These are phyloP conservation scores for Clausena lansium DNA, from an alignment of 345 rosid species.

Conservation along the genomic window DNA sequence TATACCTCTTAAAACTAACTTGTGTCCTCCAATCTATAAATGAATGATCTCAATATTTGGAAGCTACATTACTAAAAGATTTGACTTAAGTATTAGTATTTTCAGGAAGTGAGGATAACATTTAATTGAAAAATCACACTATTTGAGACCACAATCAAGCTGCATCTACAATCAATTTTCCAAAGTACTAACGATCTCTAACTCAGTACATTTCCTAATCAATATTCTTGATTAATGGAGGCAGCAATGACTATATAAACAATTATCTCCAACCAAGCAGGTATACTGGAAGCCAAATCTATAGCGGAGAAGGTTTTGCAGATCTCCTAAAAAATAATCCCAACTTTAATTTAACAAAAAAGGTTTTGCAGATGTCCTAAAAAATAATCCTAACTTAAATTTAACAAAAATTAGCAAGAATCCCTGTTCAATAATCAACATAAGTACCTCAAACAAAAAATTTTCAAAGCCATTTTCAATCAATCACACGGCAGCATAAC, in stretches of 20 bases:
- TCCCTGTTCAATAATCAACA: too few relatives aligned
- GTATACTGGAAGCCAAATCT: constrained; percentile 35
- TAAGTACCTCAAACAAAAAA: too few relatives aligned
- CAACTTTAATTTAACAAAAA: too few relatives aligned
- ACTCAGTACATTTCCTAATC: constrained; percentile 26
- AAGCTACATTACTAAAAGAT: neutral
- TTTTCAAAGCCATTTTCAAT: too few relatives aligned
- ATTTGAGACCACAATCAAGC: constrained; percentile 31
- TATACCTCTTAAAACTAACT: neutral
- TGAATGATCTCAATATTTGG: neutral
- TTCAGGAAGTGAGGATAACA: constrained; percentile 36
- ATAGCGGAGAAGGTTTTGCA: constrained; percentile 39
- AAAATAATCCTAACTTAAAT: constrained; percentile 11
- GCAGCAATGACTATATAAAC: constrained; percentile 56
- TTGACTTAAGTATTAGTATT: neutral
- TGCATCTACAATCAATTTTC: constrained; percentile 20
- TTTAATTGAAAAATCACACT: constrained; percentile 31
- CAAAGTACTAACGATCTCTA: constrained; percentile 20
- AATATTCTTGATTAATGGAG: constrained; percentile 25
- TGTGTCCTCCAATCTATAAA: neutral
- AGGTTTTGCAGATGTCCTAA: too few relatives aligned
- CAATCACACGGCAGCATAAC: too few relatives aligned
- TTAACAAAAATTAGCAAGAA: too few relatives aligned
- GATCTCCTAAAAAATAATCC: constrained; percentile 34
- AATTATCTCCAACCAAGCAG: constrained; percentile 43